These are phyloP conservation scores for Ilyonectria destructans DNA, from an alignment of 2,329 filamentous ascomycete genomes.

Conservation along the genomic window DNA sequence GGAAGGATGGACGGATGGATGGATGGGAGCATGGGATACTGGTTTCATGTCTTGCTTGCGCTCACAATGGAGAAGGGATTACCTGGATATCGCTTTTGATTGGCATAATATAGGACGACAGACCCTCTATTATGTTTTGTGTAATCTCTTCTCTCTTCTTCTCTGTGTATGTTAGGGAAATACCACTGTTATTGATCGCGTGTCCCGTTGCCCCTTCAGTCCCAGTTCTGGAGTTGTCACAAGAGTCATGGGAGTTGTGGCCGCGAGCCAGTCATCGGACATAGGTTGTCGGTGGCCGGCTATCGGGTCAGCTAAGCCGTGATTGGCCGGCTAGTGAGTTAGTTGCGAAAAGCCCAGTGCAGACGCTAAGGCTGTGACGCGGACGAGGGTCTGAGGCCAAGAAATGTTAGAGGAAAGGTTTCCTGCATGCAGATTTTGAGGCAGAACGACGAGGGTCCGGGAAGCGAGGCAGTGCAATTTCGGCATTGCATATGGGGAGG, in stretches of 20 bases:
- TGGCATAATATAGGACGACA: conserved; percentile 42
- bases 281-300: conserved; percentile 49
- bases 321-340: conserved; percentile 45
- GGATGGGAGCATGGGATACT: conserved; percentile 32
- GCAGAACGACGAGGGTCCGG: conserved; percentile 1
- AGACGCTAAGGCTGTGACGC: conserved; percentile 14
- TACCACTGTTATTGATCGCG: background rate
- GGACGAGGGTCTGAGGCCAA: background rate
- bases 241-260: conserved; percentile 35
- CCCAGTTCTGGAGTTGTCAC: conserved; percentile 30
- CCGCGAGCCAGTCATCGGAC: conserved; percentile 22
- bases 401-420: background rate
- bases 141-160: conserved; percentile 16
- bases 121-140: conserved; percentile 40
- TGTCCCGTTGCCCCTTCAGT: background rate
- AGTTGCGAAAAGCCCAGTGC: conserved; percentile 22
- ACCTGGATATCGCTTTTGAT: conserved; percentile 48
- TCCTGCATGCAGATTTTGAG: conserved; percentile 10
- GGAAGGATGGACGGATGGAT: conserved; percentile 35
- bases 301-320: conserved; percentile 48
- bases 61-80: conserved; percentile 24
- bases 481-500: conserved; percentile 20
- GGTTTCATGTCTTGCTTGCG: conserved; percentile 30
- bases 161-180: background rate
- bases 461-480: conserved; percentile 6